Base-by-base conservation (phyloP, 257 asterid genomes). In the Cruciata laevipes region DNA sequence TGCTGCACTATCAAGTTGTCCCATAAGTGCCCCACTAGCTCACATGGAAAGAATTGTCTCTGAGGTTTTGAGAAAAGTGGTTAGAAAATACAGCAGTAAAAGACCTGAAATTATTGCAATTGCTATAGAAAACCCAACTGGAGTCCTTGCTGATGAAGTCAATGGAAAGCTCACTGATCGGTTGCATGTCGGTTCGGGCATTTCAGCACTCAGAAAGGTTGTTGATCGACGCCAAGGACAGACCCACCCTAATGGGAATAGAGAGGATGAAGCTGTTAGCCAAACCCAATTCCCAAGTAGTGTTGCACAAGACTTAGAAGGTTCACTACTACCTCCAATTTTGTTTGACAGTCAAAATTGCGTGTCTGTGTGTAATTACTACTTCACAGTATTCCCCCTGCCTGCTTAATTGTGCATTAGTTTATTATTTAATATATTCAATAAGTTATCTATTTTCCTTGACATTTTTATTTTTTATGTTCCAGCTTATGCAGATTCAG, bases 41-140 rank as follows among this genome's bases (percentile, higher is more conserved):
- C 97, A 90, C 81, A 79, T 94, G 93, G 99, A 94, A 79, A 88
- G 92, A 85, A 90, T 81, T 37, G 99, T 94, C 17, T 72, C 96
- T 59, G 96, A 90, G 76, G 95, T 88, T 76, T 72, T 94, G 78
- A 94, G 97, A 76, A 94, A 94, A 84, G 70, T 88, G 76, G 97
- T 90, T 13, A 81, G 99, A 73, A 94, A 90, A 77, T 90, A 88
- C 78, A 90, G 96, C 75, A 83, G 97, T 79, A 94, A 87, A 84
- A 83, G 95, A 71, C 99, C 99, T 5, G 99, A 94, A 72, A 87
- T 94, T 74, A 85, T 94, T 74, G 93, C 89, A 33, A 73, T 90
- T 77, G 97, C 99, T 56, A 49, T 74, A 44, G 99, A 94, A 84
- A 94, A 90, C 76, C 92, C 99, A 35, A 80, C 78, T 30, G 95